Base-by-base conservation (phyloP, 768 basidiomycete genomes). In the Paxillus ammoniavirescens region DNA sequence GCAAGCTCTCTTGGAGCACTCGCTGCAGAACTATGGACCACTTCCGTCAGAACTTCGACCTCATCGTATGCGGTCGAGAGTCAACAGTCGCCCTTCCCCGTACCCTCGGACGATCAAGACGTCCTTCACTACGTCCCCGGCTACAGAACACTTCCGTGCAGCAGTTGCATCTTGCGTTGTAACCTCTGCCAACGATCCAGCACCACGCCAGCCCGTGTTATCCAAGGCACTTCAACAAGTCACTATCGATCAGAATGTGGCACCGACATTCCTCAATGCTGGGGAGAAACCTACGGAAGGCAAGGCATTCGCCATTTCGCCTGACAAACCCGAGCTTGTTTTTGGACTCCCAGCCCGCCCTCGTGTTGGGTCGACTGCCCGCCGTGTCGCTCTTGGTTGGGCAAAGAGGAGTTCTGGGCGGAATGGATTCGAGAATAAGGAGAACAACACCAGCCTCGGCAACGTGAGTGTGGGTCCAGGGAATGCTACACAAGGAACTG, bases 1-100 rank as follows among this genome's bases (percentile, higher is more conserved):
- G 84, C 80, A 81, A 58, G 88, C 87, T 0, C 71, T 92, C 51
- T 73, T 91, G 1, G 80, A 88, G 49, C 82, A 89, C 47, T 91
- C 89, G 1, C 72, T 88, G 35, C 77, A 87, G 67, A 87, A 74
- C 49, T 91, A 81, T 48, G 81, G 83, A 0, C 86, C 87, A 5
- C 79, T 91, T n/a, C 84, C 90, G 0, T 83, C 82, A 0, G 87
- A 90, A 47, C 76, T 89, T 17, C 81, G 83, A 6, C 77, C 78
- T 23, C 82, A 76, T 47, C 83, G 86, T 15, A 65, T 78, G 42
- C 80, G 87, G 35, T 87, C 86, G 1, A 79, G 88, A 13, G 89
- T 84, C 0, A 77, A 80, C 28, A 91, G 89, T 26, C 77, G 90
- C 15, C 75, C 87, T 0, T 87, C 87, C 5, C 90, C 89, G 0